Base-by-base conservation (phyloP, 345 rosid species). In the Adansonia digitata region DNA sequence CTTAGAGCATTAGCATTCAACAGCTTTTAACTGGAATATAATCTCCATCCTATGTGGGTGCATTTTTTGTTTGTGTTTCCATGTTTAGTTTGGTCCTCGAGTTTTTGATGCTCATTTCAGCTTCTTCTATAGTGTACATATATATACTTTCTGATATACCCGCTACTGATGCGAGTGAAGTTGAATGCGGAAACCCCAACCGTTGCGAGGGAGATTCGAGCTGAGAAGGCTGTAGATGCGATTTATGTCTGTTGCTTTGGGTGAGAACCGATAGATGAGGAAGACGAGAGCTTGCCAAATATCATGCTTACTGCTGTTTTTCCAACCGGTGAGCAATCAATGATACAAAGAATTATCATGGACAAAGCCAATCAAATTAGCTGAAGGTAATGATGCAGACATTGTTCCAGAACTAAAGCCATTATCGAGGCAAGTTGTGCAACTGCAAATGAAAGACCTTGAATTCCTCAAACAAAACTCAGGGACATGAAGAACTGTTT, bases 401-500 rank as follows among this genome's bases (percentile, higher is more conserved):
- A 77, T 51, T 13, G 53, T 75, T 76, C 79, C 84, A 7, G 89
- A 81, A 80, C 84, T 84, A 3, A 89, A 84, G 84, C 82, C 89
- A 20, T 82, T 91, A 74, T 81, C 94, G 0, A 85, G 87, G 85
- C 96, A 89, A 79, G 99, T 97, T 60, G 88, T 81, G 14, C 75
- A 86, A 74, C 69, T 88, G 88, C 99, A 95, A 78, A 93, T 92
- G 98, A 95, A 91, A 78, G 97, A 95, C 81, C 97, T 95, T 46
- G 85, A 90, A 69, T 95, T 95, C 84, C 97, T 95, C 69, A 79
- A 85, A 82, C 94, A 91, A 71, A 91, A 85, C 67, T 86, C 57
- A 9, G 93, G 91, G 15, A 69, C 84, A 72, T 88, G 61, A 85
- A 74, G 39, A 45, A 20, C 43, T 14, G 63, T n/a, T n/a, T n/a